A percentile compares a stretch with the other conserved stretches of the same genome.
phyloP scores from a whole-genome alignment of 345 rosid genomes.

The Lepidium didymum region DNA sequence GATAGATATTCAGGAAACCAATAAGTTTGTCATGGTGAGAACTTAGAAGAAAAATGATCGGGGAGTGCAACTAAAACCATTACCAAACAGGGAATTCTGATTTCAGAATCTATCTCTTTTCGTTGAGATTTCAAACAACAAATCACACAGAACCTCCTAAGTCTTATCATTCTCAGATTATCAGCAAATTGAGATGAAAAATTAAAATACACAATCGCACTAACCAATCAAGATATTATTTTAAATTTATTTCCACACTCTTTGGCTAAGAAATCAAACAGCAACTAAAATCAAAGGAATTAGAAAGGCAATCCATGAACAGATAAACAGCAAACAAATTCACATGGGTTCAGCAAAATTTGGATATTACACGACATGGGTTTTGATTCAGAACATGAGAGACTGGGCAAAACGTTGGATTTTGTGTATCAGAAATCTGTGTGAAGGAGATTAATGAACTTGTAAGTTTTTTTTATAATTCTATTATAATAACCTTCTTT shows the following conservation, averaged over 20 bases:
- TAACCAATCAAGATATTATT: neutral
- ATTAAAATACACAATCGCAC: neutral
- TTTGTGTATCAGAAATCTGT: neutral
- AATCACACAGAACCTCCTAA: neutral
- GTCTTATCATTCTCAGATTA: neutral
- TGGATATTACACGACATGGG: neutral
- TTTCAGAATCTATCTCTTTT: neutral
- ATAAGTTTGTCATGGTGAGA: neutral
- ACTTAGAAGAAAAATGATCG: neutral
- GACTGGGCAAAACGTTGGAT: neutral
- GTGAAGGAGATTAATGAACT: neutral
- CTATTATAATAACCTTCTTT: constrained; percentile 40
- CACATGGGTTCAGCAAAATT: neutral
- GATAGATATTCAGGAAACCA: neutral
- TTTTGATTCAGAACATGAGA: neutral
- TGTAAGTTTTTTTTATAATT: neutral
- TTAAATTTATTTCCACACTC: neutral
- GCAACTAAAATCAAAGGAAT: neutral
- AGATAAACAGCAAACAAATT: neutral
- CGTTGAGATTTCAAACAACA: neutral
- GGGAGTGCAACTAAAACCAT: neutral
- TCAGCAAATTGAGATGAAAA: neutral
- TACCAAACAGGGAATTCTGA: neutral
- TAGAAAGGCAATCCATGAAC: neutral
- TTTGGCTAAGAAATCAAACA: neutral